Evolutionary conservation across 495 filamentous ascomycete species (phyloP), one percentile per base, ranked within the genome.

Genomic region (Pseudoneurospora amorphoporcata): DNA sequence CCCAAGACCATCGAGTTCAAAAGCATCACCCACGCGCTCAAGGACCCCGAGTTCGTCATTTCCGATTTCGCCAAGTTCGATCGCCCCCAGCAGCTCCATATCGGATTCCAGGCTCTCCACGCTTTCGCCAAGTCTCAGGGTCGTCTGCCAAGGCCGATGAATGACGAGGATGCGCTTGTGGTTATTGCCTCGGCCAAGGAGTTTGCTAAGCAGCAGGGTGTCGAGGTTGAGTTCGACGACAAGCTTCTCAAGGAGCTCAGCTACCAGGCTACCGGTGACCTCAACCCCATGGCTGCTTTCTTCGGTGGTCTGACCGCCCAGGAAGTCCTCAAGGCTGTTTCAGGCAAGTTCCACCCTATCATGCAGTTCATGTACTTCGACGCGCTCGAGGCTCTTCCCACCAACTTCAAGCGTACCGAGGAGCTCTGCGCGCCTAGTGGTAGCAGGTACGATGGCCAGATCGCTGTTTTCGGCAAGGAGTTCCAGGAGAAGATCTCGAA

Each of bases 41-140:
- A 91, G 79, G 91, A 93, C 70, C 96, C 96, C 9, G 95, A 97
- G 71, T 87, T 95, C 72, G 82, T 99, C 73, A 87, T 97, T 35
- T 97, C 96, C 19, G 96, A 99, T 79, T 98, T 92, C 76, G 96
- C 96, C 81, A 99, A 99, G 79, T 97, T 97, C 71, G 95, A 98
- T 78, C 89, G 96, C 45, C 94, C 96, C 0, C 88, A 90, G 73
- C 94, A 98, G 80, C 87, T 99, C 32, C 96, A 99, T 77, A 82
- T 95, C 73, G 96, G 94, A 70, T 90, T 98, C 77, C 95, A 99
- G 81, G 94, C 94, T 37, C 86, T 99, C 37, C 92, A 97, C 80
- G 87, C 89, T 37, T 99, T 97, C 78, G 87, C 85, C 1, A 88
- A 92, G 78, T 82, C 84, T 16, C 88, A 95, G 69, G 88, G 89